These are phyloP conservation scores for Rhododendron williamsianum DNA, from an alignment of 148 eudicot species.

Conservation along the genomic window DNA sequence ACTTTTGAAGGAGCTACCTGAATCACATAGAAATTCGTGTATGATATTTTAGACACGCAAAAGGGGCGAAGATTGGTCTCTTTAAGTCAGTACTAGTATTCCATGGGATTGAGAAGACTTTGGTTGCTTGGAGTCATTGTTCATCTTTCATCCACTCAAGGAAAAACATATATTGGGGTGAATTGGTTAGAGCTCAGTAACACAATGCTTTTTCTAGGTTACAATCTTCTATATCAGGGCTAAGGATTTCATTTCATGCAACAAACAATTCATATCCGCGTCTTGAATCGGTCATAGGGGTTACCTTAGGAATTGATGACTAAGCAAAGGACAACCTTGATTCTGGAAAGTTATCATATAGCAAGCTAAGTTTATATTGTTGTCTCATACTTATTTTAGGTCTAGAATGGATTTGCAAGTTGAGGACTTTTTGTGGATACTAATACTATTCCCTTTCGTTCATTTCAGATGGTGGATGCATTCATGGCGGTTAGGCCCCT, in stretches of 20 bases:
- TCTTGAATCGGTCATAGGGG: neutral
- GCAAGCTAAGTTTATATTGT: neutral
- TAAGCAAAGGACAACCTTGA: neutral
- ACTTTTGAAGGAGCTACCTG: neutral
- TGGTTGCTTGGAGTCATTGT: neutral
- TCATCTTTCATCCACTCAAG: neutral
- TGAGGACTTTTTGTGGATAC: neutral
- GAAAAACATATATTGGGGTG: neutral
- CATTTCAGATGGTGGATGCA: conserved; percentile 70
- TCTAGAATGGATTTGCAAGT: neutral
- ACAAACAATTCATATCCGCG: neutral
- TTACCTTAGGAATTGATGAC: neutral
- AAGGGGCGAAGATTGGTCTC: neutral
- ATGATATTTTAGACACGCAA: neutral
- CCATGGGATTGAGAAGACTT: neutral
- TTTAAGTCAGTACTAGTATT: neutral
- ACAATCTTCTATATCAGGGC: neutral
- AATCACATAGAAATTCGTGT: neutral
- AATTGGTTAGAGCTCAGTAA: neutral
- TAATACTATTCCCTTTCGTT: neutral
- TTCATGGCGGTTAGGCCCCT: conserved; percentile 90
- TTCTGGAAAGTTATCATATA: neutral
- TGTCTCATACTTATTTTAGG: neutral
- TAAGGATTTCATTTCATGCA: neutral
- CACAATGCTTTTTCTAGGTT: neutral